Percentiles rank a stretch among this genome's conserved stretches.
These are phyloP conservation scores for Medicago ruthenica DNA, from an alignment of 306 rosid genomes.

Conservation along the genomic window DNA sequence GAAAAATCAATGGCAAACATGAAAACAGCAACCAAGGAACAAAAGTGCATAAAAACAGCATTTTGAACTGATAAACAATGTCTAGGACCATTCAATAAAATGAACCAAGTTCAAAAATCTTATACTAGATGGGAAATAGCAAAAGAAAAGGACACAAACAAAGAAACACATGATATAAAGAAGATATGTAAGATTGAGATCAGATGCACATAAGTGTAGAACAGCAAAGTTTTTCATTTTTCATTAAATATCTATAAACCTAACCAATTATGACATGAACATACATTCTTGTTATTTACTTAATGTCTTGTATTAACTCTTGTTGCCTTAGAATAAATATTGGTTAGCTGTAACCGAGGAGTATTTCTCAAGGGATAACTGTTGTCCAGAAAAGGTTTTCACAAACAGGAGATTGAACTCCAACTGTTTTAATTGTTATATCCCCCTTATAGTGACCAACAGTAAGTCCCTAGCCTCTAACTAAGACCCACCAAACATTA, in stretches of 20 bases:
- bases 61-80: conserved; percentile 15
- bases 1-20: conserved; percentile 51
- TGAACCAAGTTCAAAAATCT: conserved; percentile 29
- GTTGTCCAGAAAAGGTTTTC: conserved; percentile 6
- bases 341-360: neutral
- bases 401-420: conserved; percentile 27
- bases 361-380: conserved; percentile 9
- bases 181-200: conserved; percentile 13
- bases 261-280: conserved; percentile 7
- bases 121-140: conserved; percentile 30
- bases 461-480: conserved; percentile 11
- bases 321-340: neutral
- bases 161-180: conserved; percentile 11
- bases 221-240: conserved; percentile 14
- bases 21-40: conserved; percentile 15
- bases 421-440: conserved; percentile 13
- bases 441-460: neutral
- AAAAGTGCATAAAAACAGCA: conserved; percentile 33
- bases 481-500: conserved; percentile 13
- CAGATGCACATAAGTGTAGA: conserved; percentile 10
- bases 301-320: conserved; percentile 18
- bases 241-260: conserved; percentile 16
- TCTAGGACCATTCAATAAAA: conserved; percentile 34
- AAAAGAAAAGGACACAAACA: conserved; percentile 31
- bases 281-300: conserved; percentile 7